These are phyloP conservation scores for Tolypocladium inflatum DNA, from an alignment of 2,329 filamentous ascomycete genomes.

Conservation along the genomic window DNA sequence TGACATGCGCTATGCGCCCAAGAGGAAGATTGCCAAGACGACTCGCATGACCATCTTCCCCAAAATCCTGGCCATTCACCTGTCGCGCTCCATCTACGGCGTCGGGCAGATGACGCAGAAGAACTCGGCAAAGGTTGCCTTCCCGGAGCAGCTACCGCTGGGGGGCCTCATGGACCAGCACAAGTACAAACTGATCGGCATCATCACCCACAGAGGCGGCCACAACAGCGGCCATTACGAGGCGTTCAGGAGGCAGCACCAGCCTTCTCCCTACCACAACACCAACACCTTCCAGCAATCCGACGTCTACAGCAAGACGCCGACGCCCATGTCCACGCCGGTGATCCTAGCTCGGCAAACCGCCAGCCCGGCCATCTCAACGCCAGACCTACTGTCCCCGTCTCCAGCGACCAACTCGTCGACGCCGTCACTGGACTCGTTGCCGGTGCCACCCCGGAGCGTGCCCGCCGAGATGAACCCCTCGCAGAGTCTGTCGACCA, in stretches of 20 bases:
- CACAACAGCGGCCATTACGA: conserved; percentile 97
- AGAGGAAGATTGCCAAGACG: conserved; percentile 76
- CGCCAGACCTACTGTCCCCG: conserved; percentile 35
- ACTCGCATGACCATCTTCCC: conserved; percentile 83
- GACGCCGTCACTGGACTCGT: conserved; percentile 27
- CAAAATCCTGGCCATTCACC: conserved; percentile 81
- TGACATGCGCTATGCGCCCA: conserved; percentile 64
- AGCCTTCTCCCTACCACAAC: conserved; percentile 73
- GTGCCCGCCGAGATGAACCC: conserved; percentile 17
- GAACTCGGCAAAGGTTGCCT: conserved; percentile 88
- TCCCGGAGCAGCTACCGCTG: conserved; percentile 76
- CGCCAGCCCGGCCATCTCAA: conserved; percentile 35
- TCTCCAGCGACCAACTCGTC: conserved; percentile 23
- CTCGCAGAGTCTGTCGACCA: conserved; percentile 14
- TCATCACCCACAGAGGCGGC: conserved; percentile 90
- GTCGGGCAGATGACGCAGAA: conserved; percentile 69
- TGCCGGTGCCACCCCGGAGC: conserved; percentile 18
- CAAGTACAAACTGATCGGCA: conserved; percentile 73
- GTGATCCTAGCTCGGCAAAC: conserved; percentile 26
- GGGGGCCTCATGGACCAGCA: conserved; percentile 70
- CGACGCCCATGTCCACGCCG: conserved; percentile 42
- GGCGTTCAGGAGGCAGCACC: conserved; percentile 79
- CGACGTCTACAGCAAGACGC: conserved; percentile 59
- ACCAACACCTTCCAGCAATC: conserved; percentile 69
- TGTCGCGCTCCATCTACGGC: conserved; percentile 90